Evolutionary conservation across 768 basidiomycete genomes (phyloP), one percentile per base, ranked within the genome.

Genomic region (Leccinum subgranulosum): DNA sequence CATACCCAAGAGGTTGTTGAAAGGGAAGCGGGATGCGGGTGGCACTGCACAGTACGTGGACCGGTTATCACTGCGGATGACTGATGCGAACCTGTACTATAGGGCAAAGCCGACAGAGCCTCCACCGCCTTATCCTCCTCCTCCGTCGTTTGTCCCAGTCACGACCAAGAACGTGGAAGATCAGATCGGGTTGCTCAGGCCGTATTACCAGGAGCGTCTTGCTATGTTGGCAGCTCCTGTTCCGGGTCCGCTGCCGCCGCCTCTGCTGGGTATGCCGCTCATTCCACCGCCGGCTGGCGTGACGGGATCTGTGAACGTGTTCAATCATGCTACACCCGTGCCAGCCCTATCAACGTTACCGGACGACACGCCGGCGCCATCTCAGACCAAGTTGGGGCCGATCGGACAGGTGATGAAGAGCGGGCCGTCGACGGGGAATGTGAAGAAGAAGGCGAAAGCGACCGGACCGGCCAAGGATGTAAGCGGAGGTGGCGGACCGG

Each of bases 161-260:
- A 84, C 81, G 1, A 76, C 82, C 8, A 75, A 75, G 54, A 84
- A 82, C 55, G 78, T 88, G 66, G 87, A 88, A 34, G 75, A 84
- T 25, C 94, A 96, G 65, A 92, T 97, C 62, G 94, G 92, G 9
- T 74, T 98, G 39, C 84, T 98, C 62, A 88, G 82, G 56, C 71
- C 81, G 0, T 95, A 86, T 75, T 96, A 89, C 64, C 80, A 85
- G 46, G 65, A 70, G 27, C 82, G 87, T 28, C 75, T 92, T 49
- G 66, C 77, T 3, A 63, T 74, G 25, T 68, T 85, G 43, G 74
- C 79, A 15, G 62, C 74, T 10, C 34, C 61, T 10, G 59, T 58
- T 43, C 56, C 58, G 14, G 70, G 6, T 6, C 17, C n/a, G 39
- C 39, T 65, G 2, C 66, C 70, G 11, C 59, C 52, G 6, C 48